Evolutionary conservation across 2,329 filamentous ascomycete genomes (phyloP), one percentile per base, ranked within the genome.

Genomic region (Pyricularia grisea): DNA sequence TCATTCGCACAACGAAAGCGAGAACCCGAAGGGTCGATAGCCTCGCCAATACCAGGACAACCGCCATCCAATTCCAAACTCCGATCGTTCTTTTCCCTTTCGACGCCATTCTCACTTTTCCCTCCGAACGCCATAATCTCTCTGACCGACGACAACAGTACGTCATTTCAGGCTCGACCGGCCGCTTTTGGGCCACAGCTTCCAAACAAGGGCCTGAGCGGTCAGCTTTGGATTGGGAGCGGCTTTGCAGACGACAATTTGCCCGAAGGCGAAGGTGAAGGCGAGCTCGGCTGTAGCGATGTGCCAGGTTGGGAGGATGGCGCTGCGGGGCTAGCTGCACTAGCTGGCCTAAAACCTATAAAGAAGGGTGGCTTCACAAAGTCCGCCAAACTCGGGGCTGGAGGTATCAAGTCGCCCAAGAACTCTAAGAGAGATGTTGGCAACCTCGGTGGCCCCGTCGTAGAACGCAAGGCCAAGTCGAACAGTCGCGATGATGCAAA

Each of bases 101-200:
- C 88, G 70, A 84, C 89, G 5, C 90, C 94, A 0, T 92, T 94
- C 72, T 93, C 92, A 25, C 88, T 99, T 27, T 99, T 99, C 77
- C 94, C 94, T 4, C 94, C 94, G 3, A 97, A 95, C 72, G 95
- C 95, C 66, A 92, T 96, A 75, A 97, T 99, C 77, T 97, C 92
- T 78, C 86, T 99, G 71, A 97, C 94, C 75, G 93, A 98, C 79
- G 95, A 99, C 80, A 99, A 99, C 79, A 97, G 93, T 73, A 99
- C 95, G 14, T 97, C 96, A 74, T 99, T 99, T 81, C 85, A 97
- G 69, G 94, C 95, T 63, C 87, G 95, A 66, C 95, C 95, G 70
- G 95, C 95, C 68, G 94, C 93, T 58, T 99, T 98, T 80, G 95
- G 95, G 0, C 93, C 95, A 4, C 81, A 87, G 58, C 81, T 99